Conservation (phyloP, 148 eudicot genomes). For the Spergularia marina region DNA sequence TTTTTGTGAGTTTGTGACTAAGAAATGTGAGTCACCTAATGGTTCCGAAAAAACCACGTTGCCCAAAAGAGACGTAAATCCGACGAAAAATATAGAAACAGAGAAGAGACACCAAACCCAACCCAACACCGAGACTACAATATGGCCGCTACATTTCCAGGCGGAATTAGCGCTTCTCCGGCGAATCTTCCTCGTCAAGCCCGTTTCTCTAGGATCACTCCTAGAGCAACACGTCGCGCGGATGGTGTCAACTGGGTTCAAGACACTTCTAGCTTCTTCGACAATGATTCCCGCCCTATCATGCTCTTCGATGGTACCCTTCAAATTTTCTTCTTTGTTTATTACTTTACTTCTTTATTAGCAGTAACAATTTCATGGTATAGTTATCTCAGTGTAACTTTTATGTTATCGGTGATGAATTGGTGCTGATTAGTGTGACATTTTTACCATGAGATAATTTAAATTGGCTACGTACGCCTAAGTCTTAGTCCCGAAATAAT, state of each 20-base stretch:
- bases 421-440: background rate
- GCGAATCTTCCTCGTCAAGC: slow-evolving; percentile 6
- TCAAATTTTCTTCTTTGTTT: too few species aligned
- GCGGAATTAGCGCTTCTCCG: slow-evolving; percentile 12
- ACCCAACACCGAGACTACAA: background rate
- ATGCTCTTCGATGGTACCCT: slow-evolving; percentile 88
- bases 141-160: slow-evolving; percentile 19
- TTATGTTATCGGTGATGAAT: background rate
- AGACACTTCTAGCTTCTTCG: slow-evolving; percentile 66
- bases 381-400: too few species aligned
- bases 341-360: background rate
- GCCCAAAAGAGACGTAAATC: background rate
- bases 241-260: slow-evolving; percentile 47
- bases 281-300: slow-evolving; percentile 75
- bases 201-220: slow-evolving; percentile 11
- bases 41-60: slow-evolving; percentile 21
- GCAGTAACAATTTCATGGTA: too few species aligned
- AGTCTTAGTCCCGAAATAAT: too few species aligned
- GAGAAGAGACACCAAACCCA: background rate
- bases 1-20: too few species aligned
- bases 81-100: background rate
- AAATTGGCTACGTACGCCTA: too few species aligned
- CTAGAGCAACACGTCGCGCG: slow-evolving; percentile 26
- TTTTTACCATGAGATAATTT: too few species aligned
- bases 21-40: background rate